phyloP scores from a whole-genome alignment of 2,329 filamentous ascomycete species.

The Harringtonia lauricola region DNA sequence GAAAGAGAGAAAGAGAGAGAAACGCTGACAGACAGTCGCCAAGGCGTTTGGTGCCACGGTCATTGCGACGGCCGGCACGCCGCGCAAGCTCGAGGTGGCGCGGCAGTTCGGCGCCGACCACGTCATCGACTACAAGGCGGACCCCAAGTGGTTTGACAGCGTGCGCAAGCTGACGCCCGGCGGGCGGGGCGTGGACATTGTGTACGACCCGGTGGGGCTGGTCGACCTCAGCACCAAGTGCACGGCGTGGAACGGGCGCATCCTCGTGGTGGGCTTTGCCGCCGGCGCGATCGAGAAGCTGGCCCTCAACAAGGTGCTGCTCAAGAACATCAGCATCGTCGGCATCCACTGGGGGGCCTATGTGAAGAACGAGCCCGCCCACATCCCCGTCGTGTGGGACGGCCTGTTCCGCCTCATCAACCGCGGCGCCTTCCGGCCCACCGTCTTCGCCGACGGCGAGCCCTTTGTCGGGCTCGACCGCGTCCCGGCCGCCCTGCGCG shows the following conservation, averaged over 20 bases:
- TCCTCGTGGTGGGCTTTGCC: conserved; percentile 84
- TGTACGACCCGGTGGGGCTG: conserved; percentile 88
- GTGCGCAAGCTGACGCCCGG: conserved; percentile 72
- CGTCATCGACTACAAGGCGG: conserved; percentile 63
- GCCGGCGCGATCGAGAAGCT: conserved; percentile 82
- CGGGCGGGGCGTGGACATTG: conserved; percentile 70
- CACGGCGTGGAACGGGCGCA: conserved; percentile 81
- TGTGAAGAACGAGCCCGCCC: conserved; percentile 58
- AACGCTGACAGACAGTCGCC: too few species aligned
- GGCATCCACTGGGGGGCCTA: conserved; percentile 92
- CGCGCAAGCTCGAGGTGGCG: conserved; percentile 71
- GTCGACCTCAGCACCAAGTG: conserved; percentile 85
- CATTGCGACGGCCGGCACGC: conserved; percentile 79
- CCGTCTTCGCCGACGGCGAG: conserved; percentile 69
- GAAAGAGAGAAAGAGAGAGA: too few species aligned
- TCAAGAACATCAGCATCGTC: conserved; percentile 89
- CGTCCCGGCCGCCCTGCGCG: conserved; percentile 64
- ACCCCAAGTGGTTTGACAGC: conserved; percentile 49
- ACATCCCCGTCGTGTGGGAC: conserved; percentile 64
- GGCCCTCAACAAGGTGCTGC: conserved; percentile 78
- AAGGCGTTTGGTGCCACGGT: conserved; percentile 87
- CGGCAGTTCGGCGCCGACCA: conserved; percentile 75
- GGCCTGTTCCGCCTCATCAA: conserved; percentile 70
- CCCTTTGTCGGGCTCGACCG: conserved; percentile 68
- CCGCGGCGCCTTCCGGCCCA: conserved; percentile 69